Evolutionary conservation across 176 grass and related monocot genomes (phyloP).

Genomic region (Chloris gayana): DNA sequence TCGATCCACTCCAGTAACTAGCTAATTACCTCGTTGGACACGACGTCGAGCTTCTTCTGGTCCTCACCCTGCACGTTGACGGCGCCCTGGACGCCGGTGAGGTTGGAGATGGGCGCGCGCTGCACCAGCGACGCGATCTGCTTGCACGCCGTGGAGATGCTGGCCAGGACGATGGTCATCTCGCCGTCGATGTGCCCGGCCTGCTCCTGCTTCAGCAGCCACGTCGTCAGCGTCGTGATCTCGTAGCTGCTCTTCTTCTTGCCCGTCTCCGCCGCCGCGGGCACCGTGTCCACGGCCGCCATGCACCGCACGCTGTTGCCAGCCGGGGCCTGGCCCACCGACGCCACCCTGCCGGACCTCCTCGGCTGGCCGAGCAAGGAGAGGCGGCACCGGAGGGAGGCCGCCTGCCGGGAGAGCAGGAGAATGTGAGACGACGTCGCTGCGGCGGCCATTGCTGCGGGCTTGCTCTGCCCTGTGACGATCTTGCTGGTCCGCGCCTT

Average conservation of each 20-base stretch:
- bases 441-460: conserved; percentile 48
- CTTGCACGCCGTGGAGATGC: conserved; percentile 98
- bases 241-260: conserved; percentile 70
- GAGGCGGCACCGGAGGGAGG: conserved; percentile 43
- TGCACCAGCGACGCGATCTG: conserved; percentile 95
- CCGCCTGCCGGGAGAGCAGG: conserved; percentile 56
- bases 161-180: conserved; percentile 90
- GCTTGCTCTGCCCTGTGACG: neutral
- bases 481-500: conserved; percentile 5
- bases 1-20: neutral
- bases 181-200: conserved; percentile 77
- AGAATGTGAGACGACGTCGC: conserved; percentile 59
- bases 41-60: conserved; percentile 97
- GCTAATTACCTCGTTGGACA: conserved; percentile 82
- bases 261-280: conserved; percentile 22
- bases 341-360: conserved; percentile 18
- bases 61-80: conserved; percentile 96
- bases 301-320: conserved; percentile 44
- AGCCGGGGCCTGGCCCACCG: conserved; percentile 4
- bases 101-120: conserved; percentile 87
- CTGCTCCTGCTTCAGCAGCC: conserved; percentile 94
- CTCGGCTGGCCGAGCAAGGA: conserved; percentile 27
- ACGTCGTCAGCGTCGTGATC: conserved; percentile 81
- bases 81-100: conserved; percentile 91
- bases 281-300: conserved; percentile 61